These are phyloP conservation scores for Lasiodiplodia citricola DNA, from an alignment of 2,329 filamentous ascomycete species.

Conservation along the genomic window DNA sequence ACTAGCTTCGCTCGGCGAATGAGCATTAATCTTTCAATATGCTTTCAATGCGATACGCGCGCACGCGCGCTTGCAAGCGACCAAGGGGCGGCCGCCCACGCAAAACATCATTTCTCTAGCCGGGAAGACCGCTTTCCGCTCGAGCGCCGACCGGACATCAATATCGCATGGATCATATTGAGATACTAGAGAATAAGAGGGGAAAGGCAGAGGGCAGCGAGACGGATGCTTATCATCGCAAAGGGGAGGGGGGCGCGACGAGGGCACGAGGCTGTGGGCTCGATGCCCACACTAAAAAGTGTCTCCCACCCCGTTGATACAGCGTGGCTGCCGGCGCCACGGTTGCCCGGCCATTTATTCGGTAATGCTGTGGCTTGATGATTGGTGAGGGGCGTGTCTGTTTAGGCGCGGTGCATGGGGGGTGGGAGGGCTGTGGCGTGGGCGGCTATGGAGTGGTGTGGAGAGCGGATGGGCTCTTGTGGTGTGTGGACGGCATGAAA, in stretches of 20 bases:
- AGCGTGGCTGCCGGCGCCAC: background rate
- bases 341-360: background rate
- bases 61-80: background rate
- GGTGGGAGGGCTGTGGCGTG: background rate
- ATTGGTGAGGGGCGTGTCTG: background rate
- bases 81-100: background rate
- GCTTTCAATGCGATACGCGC: background rate
- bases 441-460: background rate
- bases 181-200: background rate
- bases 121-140: background rate
- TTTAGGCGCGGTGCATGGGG: constrained; percentile 12
- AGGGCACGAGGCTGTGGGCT: background rate
- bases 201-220: background rate
- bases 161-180: background rate
- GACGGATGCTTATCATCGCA: background rate
- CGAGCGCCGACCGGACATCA: background rate
- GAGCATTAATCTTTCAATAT: background rate
- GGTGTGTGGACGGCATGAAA: constrained; percentile 3
- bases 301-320: background rate
- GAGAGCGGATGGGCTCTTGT: background rate
- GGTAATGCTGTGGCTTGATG: background rate
- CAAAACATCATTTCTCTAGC: background rate
- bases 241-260: background rate
- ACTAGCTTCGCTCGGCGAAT: background rate
- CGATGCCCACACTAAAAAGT: background rate